A percentile compares a stretch with the other conserved stretches of the same genome.
Conservation (phyloP, 1,284 basidiomycete genomes). For the Ganoderma lucidum region DNA sequence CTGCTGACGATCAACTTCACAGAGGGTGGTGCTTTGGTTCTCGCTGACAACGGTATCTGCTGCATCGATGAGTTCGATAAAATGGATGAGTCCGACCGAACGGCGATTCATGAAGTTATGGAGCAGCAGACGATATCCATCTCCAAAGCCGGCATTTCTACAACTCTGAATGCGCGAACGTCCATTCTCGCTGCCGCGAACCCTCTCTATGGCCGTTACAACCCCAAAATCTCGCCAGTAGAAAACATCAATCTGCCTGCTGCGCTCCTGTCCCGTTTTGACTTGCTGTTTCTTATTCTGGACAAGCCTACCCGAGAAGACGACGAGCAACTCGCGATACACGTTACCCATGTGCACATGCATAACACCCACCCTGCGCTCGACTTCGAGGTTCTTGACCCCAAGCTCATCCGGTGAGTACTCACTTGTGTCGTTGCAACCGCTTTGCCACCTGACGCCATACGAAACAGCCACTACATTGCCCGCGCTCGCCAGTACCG, state of each 20-base stretch:
- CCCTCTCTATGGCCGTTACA: conserved; percentile 98
- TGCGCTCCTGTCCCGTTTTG: conserved; percentile 95
- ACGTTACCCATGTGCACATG: conserved; percentile 99
- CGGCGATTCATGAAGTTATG: conserved; percentile 99
- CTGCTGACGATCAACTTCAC: neutral
- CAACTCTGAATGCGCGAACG: conserved; percentile 97
- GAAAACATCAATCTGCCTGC: conserved; percentile 99
- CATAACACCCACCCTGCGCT: conserved; percentile 89
- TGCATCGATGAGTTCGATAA: conserved; percentile 99
- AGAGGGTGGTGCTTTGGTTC: conserved; percentile 98
- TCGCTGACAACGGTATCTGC: conserved; percentile 99
- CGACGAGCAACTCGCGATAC: conserved; percentile 95
- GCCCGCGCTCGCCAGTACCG: conserved; percentile 91
- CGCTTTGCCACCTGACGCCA: conserved; percentile 8
- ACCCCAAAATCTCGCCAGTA: conserved; percentile 95
- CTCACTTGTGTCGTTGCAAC: neutral
- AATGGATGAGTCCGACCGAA: conserved; percentile 98
- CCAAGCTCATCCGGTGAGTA: conserved; percentile 84
- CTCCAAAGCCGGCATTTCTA: conserved; percentile 98
- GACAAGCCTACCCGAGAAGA: conserved; percentile 96
- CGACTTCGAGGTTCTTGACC: conserved; percentile 86
- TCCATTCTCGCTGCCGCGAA: conserved; percentile 99
- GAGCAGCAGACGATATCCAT: conserved; percentile 99
- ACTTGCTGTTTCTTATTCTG: conserved; percentile 95
- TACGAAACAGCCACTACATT: conserved; percentile 84